phyloP scores from a whole-genome alignment of 352 stramenopile species.

The Elongisporangium prolatum region DNA sequence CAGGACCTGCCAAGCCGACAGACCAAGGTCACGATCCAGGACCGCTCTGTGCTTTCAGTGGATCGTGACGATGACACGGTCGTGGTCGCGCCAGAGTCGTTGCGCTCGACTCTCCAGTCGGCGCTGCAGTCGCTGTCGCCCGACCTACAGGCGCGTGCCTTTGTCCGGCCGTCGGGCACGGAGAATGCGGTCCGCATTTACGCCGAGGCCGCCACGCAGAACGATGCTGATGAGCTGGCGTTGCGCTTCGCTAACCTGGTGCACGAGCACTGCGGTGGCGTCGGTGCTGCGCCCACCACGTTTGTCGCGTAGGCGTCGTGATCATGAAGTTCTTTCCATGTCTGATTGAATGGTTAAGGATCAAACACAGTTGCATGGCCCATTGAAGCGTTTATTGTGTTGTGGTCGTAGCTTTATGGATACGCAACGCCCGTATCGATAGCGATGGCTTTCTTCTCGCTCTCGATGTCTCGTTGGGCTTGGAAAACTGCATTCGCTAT shows the following conservation, averaged over 20 bases:
- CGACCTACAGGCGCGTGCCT: conserved; percentile 73
- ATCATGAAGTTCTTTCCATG: background rate
- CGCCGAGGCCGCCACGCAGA: conserved; percentile 92
- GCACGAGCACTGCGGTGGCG: conserved; percentile 69
- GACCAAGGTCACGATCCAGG: conserved; percentile 81
- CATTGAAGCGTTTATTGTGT: background rate
- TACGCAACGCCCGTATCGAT: background rate
- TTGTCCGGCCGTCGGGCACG: conserved; percentile 96
- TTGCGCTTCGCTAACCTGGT: conserved; percentile 79
- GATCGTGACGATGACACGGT: conserved; percentile 67
- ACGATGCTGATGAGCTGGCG: conserved; percentile 88
- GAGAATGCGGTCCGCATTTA: conserved; percentile 99
- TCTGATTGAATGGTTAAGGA: background rate
- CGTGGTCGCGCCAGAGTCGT: conserved; percentile 48
- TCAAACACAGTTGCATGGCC: background rate
- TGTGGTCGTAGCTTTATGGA: too few relatives aligned
- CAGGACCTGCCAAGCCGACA: conserved; percentile 91
- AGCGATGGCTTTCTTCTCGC: conserved; percentile 41
- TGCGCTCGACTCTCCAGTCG: conserved; percentile 50
- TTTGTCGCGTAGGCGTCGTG: conserved; percentile 55
- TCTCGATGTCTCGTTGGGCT: conserved; percentile 58
- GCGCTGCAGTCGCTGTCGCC: conserved; percentile 50
- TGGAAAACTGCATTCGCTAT: conserved; percentile 58
- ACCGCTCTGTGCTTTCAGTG: conserved; percentile 56
- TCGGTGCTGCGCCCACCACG: conserved; percentile 49